Percentiles rank a stretch among this genome's conserved stretches.
These are phyloP conservation scores for Penicillium sp. DNA, from an alignment of 2,329 filamentous ascomycete species.

Conservation along the genomic window DNA sequence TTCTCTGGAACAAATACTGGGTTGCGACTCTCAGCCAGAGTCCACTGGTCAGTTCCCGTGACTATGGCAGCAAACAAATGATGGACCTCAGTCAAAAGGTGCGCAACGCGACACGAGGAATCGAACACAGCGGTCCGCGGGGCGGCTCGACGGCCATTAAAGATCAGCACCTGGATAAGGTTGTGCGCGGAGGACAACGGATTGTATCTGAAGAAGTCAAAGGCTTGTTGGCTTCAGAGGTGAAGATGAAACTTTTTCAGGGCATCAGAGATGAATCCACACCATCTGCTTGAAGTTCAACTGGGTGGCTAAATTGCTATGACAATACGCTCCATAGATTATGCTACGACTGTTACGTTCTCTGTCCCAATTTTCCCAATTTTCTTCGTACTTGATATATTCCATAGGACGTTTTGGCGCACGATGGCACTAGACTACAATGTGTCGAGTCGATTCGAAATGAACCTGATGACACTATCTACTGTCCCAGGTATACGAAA, in stretches of 20 bases:
- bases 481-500: too few relatives aligned
- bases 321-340: slow-evolving; percentile 5
- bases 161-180: slow-evolving; percentile 48
- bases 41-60: slow-evolving; percentile 83
- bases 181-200: slow-evolving; percentile 53
- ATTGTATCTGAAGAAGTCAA: slow-evolving; percentile 52
- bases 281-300: slow-evolving; percentile 12
- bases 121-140: slow-evolving; percentile 30
- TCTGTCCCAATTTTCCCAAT: slow-evolving; percentile 2
- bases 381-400: too few relatives aligned
- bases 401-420: slow-evolving; percentile 15
- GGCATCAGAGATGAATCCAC: slow-evolving; percentile 30
- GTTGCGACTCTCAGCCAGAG: slow-evolving; percentile 90
- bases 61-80: slow-evolving; percentile 90
- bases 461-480: too few relatives aligned
- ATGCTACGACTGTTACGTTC: slow-evolving; percentile 16
- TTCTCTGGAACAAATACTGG: slow-evolving; percentile 96
- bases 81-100: slow-evolving; percentile 80
- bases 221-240: slow-evolving; percentile 44
- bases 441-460: too few relatives aligned
- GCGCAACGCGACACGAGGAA: slow-evolving; percentile 52
- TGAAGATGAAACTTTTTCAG: slow-evolving; percentile 49
- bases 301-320: not conserved
- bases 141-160: slow-evolving; percentile 29
- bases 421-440: slow-evolving; percentile 9